Percentiles rank a stretch among this genome's conserved stretches.
These are phyloP conservation scores for Aspergillus mulundensis DNA, from an alignment of 495 filamentous ascomycete genomes.

Conservation along the genomic window DNA sequence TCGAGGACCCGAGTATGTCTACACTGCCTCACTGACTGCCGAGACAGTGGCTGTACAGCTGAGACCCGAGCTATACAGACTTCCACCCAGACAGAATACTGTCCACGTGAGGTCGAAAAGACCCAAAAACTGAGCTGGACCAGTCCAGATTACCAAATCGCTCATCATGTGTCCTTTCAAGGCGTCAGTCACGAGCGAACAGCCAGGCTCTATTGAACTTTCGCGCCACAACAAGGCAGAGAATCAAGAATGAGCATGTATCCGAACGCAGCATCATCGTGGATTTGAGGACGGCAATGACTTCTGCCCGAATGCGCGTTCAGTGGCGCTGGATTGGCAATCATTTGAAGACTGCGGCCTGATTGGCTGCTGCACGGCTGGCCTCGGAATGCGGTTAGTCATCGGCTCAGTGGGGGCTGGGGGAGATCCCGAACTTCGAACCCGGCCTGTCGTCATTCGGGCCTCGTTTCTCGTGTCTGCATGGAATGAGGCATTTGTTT, in stretches of 20 bases:
- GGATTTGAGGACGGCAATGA: slow-evolving; percentile 32
- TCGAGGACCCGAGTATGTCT: background rate
- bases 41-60: background rate
- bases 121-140: background rate
- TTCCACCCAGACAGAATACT: background rate
- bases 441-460: slow-evolving; percentile 29
- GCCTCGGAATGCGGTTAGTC: slow-evolving; percentile 17
- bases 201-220: background rate
- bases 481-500: slow-evolving; percentile 2
- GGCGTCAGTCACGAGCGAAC: background rate
- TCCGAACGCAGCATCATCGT: slow-evolving; percentile 3
- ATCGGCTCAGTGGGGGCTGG: background rate
- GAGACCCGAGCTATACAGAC: background rate
- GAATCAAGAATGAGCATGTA: background rate
- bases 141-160: background rate
- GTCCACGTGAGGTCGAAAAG: slow-evolving; percentile 2
- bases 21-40: background rate
- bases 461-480: slow-evolving; percentile 5
- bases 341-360: slow-evolving; percentile 16
- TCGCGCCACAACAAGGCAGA: background rate
- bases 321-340: slow-evolving; percentile 26
- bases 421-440: slow-evolving; percentile 23
- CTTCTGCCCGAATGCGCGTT: slow-evolving; percentile 30
- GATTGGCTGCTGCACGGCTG: slow-evolving; percentile 34
- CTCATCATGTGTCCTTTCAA: background rate